Evolutionary conservation across 148 eudicot species (phyloP).

Genomic region (Nyssa sinensis): DNA sequence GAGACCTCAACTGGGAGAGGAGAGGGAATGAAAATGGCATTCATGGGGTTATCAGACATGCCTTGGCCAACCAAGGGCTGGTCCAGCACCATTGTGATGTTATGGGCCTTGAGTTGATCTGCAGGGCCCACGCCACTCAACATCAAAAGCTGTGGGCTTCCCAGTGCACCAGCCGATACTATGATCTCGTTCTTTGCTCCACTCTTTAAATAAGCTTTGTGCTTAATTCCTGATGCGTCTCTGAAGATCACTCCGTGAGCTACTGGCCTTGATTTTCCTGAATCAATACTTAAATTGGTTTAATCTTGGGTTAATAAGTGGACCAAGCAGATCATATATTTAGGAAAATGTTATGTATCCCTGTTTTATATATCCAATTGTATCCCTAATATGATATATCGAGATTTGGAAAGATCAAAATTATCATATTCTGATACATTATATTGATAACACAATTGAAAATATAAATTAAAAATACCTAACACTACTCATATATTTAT

Average conservation of each 20-base stretch:
- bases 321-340: too few relatives aligned
- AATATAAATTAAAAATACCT: too few relatives aligned
- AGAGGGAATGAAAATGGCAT: slow-evolving; percentile 74
- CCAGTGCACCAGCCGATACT: slow-evolving; percentile 76
- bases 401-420: too few relatives aligned
- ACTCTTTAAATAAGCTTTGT: slow-evolving; percentile 51
- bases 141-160: slow-evolving; percentile 92
- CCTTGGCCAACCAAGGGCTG: slow-evolving; percentile 73
- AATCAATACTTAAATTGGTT: too few relatives aligned
- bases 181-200: slow-evolving; percentile 67
- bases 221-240: slow-evolving; percentile 53
- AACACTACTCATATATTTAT: too few relatives aligned
- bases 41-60: slow-evolving; percentile 93
- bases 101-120: slow-evolving; percentile 58
- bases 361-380: too few relatives aligned
- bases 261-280: slow-evolving; percentile 54
- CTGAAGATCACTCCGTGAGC: slow-evolving; percentile 70
- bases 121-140: slow-evolving; percentile 82
- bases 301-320: too few relatives aligned
- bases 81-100: slow-evolving; percentile 59
- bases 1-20: slow-evolving; percentile 81
- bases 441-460: too few relatives aligned
- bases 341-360: too few relatives aligned
- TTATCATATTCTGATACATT: too few relatives aligned
- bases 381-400: too few relatives aligned